Conservation (phyloP, 176 grass and related monocot species). For the Lolium perenne region DNA sequence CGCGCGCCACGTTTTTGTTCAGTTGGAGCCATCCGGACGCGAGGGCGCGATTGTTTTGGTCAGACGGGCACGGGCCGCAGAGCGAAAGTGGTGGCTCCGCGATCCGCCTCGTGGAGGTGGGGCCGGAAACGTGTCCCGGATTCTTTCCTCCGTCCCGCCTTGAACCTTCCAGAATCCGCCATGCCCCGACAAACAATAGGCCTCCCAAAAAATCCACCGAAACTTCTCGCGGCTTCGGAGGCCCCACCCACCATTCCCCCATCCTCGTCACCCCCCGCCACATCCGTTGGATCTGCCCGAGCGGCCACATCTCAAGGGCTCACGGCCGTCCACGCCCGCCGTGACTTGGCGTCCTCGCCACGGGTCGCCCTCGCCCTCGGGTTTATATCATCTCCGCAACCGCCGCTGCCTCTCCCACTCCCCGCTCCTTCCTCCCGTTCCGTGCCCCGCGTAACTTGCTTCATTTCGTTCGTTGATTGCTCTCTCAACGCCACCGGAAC, state of each 20-base stretch:
- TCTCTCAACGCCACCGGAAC: constrained; percentile 48
- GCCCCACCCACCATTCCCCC: not conserved
- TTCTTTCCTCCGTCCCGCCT: not conserved
- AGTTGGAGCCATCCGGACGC: too few relatives aligned
- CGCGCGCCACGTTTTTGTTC: too few relatives aligned
- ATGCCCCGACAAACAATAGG: not conserved
- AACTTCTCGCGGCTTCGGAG: constrained; percentile 51
- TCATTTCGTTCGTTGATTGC: too few relatives aligned
- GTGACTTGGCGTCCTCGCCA: not conserved
- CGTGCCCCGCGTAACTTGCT: too few relatives aligned
- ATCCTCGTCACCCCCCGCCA: too few relatives aligned
- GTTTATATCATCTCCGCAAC: constrained; percentile 31
- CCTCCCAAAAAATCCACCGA: constrained; percentile 10
- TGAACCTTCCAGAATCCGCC: constrained; percentile 45
- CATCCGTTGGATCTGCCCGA: not conserved
- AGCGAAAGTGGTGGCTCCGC: not conserved
- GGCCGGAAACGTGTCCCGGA: constrained; percentile 29
- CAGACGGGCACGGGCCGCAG: too few relatives aligned
- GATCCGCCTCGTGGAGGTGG: not conserved
- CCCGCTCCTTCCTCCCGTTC: not conserved
- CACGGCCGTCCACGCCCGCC: not conserved
- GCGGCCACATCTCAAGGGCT: not conserved
- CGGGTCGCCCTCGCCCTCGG: constrained; percentile 33
- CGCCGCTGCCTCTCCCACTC: not conserved
- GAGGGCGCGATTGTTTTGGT: too few relatives aligned